Evolutionary conservation across 1,284 basidiomycete genomes (phyloP), one percentile per base, ranked within the genome.

Genomic region (Schizophyllum amplum): DNA sequence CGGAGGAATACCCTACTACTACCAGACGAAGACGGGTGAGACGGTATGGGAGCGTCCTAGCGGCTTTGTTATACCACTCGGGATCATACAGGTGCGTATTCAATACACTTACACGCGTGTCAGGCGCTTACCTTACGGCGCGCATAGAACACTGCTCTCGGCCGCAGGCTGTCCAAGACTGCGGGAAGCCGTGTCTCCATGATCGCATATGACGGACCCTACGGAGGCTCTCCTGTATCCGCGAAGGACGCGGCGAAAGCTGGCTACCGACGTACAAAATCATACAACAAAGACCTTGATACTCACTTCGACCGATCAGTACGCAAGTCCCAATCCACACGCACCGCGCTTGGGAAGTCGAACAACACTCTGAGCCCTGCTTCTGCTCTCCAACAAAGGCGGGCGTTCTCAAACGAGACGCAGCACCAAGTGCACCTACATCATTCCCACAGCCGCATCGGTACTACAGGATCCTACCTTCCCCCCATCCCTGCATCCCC

Each of bases 41-140:
- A 94, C 92, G 2, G 86, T 90, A 33, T 98, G 94, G 94, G 89
- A 90, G 57, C 81, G 88, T 24, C 94, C 94, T 4, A 72, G 76
- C 11, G 88, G 84, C 17, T 93, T 96, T 68, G 87, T 98, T 27
- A 95, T 98, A 61, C 94, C 94, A 26, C 76, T 97, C 55, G 86
- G 86, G 4, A 82, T 93, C 60, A 85, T 97, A 17, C 94, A 96
- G 75, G 86, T 83, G 64, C 63, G 75, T 69, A 13, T 24, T 46
- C 52, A 53, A 51, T 21, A 20, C 52, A 53, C 46, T n/a, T 47
- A 20, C 47, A 48, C 24, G 52, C 21, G 23, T 24, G 48, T 42
- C 49, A 56, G 55, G 27, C 60, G 58, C 54, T 57, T 5, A 17
- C 55, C 42, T 53, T 13, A 50, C 9, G 24, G 24, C 6, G 47